phyloP scores from a whole-genome alignment of 768 basidiomycete species.

The Podaxis sp. region DNA sequence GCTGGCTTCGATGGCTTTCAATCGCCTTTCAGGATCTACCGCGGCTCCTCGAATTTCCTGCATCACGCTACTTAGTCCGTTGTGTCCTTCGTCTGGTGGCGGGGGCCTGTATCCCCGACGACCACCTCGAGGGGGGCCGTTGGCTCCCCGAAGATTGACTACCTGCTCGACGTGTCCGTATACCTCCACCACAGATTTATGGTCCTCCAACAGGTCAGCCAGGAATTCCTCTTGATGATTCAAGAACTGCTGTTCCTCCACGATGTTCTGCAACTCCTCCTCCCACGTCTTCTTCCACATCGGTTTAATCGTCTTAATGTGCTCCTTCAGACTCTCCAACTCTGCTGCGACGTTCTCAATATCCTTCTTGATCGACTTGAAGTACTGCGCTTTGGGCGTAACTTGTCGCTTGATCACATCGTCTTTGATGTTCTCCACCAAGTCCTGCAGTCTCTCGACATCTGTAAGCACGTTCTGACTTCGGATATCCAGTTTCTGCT shows the following conservation, averaged over 20 bases:
- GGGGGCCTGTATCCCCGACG: slow-evolving; percentile 59
- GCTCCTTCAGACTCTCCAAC: slow-evolving; percentile 75
- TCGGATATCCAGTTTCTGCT: slow-evolving; percentile 84
- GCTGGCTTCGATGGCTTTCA: slow-evolving; percentile 92
- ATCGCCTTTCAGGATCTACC: slow-evolving; percentile 77
- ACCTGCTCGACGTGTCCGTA: slow-evolving; percentile 91
- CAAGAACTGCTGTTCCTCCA: slow-evolving; percentile 95
- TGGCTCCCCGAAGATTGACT: slow-evolving; percentile 60
- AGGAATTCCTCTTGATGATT: slow-evolving; percentile 92
- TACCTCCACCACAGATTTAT: slow-evolving; percentile 86
- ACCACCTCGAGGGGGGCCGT: slow-evolving; percentile 28
- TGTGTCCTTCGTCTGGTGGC: slow-evolving; percentile 65
- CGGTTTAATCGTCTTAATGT: slow-evolving; percentile 87
- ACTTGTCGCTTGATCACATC: slow-evolving; percentile 90
- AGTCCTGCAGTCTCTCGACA: slow-evolving; percentile 91
- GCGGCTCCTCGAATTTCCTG: slow-evolving; percentile 85
- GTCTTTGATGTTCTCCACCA: slow-evolving; percentile 83
- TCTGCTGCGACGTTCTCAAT: slow-evolving; percentile 64
- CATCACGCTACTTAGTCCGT: slow-evolving; percentile 77
- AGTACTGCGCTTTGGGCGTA: slow-evolving; percentile 71
- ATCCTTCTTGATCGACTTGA: slow-evolving; percentile 73
- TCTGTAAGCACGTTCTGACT: slow-evolving; percentile 90
- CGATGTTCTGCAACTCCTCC: slow-evolving; percentile 92
- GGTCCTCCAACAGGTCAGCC: slow-evolving; percentile 85
- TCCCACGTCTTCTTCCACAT: slow-evolving; percentile 99